Percentiles rank a stretch among this genome's conserved stretches.
Conservation (phyloP, 345 rosid species). For the Salix dunnii region DNA sequence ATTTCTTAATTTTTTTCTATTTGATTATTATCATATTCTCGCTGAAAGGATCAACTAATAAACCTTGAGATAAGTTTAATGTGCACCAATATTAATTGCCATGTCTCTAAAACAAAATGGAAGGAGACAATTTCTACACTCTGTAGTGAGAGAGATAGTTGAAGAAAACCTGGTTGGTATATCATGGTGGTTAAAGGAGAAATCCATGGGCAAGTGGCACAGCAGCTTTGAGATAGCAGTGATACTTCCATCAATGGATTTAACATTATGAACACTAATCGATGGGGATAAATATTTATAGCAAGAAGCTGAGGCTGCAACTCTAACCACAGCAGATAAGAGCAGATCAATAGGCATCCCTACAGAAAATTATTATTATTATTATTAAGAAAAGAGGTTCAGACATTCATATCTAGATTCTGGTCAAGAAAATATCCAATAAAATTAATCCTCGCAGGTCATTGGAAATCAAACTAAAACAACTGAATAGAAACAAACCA, state of each 20-base stretch:
- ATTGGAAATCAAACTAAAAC: not conserved
- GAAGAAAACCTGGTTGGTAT: conserved; percentile 56
- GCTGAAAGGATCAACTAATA: not conserved
- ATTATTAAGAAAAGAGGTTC: too few species aligned
- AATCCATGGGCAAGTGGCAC: conserved; percentile 39
- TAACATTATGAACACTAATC: conserved; percentile 16
- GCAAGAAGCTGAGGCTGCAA: conserved; percentile 47
- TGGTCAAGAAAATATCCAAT: too few species aligned
- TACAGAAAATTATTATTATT: conserved; percentile 7
- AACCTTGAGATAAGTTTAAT: not conserved
- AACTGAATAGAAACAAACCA: not conserved
- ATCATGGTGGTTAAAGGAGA: conserved; percentile 31
- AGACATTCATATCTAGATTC: too few species aligned
- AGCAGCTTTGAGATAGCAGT: conserved; percentile 40
- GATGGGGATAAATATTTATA: conserved; percentile 18
- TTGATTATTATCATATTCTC: not conserved
- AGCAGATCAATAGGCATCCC: conserved; percentile 40
- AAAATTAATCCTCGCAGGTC: too few species aligned
- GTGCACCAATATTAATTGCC: too few species aligned
- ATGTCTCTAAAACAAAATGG: not conserved
- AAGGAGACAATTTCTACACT: not conserved
- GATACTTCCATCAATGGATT: conserved; percentile 26
- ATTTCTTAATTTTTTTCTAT: not conserved
- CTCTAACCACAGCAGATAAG: conserved; percentile 45
- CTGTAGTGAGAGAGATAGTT: conserved; percentile 5